Evolutionary conservation across 164 flowering plant genomes (phyloP).

Genomic region (Amborella trichopoda): DNA sequence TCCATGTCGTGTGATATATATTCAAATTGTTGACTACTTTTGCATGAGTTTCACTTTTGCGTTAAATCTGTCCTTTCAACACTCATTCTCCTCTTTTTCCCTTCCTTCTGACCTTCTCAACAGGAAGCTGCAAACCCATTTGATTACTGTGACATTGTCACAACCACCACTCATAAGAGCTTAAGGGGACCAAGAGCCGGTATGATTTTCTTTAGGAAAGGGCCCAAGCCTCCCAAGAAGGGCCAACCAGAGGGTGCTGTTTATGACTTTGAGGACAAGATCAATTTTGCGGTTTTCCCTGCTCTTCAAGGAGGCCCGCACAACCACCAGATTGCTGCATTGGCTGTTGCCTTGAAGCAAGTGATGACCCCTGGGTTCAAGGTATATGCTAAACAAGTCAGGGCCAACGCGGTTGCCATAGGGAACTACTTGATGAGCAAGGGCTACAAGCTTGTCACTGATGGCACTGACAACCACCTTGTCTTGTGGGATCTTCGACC

Average conservation of each 20-base stretch:
- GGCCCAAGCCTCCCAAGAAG: constrained; percentile 96
- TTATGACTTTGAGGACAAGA: constrained; percentile 89
- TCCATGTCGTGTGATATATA: too few relatives aligned
- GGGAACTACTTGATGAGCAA: constrained; percentile 91
- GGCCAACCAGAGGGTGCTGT: constrained; percentile 96
- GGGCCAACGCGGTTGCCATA: constrained; percentile 94
- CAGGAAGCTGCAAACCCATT: constrained; percentile 98
- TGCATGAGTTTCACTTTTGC: too few relatives aligned
- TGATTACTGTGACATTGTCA: constrained; percentile 91
- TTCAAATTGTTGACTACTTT: too few relatives aligned
- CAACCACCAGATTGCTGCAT: constrained; percentile 97
- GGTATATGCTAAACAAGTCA: constrained; percentile 95
- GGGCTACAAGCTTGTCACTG: constrained; percentile 87
- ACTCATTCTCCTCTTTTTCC: too few relatives aligned
- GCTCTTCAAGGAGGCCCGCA: constrained; percentile 99
- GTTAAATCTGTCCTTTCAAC: too few relatives aligned
- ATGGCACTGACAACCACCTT: constrained; percentile 98
- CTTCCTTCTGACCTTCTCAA: too few relatives aligned
- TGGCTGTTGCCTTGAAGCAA: constrained; percentile 97
- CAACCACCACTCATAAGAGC: constrained; percentile 98
- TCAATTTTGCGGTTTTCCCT: constrained; percentile 98
- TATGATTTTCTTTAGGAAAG: constrained; percentile 99
- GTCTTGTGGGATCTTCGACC: constrained; percentile 99
- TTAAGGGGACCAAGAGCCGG: constrained; percentile 98
- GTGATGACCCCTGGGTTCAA: constrained; percentile 78